Evolutionary conservation across 768 basidiomycete genomes (phyloP).

Genomic region (Tulasnella sp.): DNA sequence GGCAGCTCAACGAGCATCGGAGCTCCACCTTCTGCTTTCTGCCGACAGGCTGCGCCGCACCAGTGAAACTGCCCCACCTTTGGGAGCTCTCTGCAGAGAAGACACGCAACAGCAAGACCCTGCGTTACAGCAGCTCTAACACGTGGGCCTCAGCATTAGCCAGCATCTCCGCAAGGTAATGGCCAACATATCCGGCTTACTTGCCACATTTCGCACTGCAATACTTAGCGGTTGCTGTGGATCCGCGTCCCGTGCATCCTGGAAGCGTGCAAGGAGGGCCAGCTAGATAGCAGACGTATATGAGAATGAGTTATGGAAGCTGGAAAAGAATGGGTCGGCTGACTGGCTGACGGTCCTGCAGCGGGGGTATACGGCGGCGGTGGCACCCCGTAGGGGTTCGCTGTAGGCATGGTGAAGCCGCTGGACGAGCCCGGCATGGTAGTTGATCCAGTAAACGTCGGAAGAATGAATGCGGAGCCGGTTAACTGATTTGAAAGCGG

Average conservation of each 20-base stretch:
- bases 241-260: neutral
- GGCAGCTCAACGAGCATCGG: slow-evolving; percentile 12
- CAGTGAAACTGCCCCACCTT: neutral
- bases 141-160: neutral
- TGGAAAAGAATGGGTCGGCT: neutral
- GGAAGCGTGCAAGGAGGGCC: neutral
- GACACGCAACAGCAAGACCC: neutral
- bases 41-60: neutral
- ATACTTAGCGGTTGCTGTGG: neutral
- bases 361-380: neutral
- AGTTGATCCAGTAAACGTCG: neutral
- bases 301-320: neutral
- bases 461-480: neutral
- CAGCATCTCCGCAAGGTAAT: neutral
- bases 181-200: neutral
- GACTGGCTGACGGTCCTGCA: neutral
- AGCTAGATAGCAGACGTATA: neutral
- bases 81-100: slow-evolving; percentile 4
- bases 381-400: neutral
- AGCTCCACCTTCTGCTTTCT: neutral
- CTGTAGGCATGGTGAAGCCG: neutral
- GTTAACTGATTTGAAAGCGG: neutral
- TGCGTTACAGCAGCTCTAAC: slow-evolving; percentile 10
- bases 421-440: neutral
- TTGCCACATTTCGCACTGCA: neutral